These are phyloP conservation scores for Boletus bicolor DNA, from an alignment of 768 basidiomycete genomes.

Conservation along the genomic window DNA sequence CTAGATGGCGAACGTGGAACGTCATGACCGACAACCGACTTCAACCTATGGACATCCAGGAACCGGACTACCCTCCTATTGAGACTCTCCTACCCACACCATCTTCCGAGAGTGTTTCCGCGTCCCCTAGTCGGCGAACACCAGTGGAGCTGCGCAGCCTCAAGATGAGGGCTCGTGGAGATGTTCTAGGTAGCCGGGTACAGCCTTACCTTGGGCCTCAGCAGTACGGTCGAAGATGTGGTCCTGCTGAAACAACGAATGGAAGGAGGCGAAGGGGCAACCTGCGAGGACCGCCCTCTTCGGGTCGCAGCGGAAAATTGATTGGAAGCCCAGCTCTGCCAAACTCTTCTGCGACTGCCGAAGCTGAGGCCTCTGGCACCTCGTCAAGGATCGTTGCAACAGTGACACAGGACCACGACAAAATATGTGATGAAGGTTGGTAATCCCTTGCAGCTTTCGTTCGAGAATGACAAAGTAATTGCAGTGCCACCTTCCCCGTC, in stretches of 20 bases:
- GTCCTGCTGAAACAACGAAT: background rate
- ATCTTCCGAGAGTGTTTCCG: conserved; percentile 8
- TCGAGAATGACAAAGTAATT: background rate
- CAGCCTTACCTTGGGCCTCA: background rate
- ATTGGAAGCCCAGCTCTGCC: background rate
- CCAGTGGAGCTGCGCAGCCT: conserved; percentile 9
- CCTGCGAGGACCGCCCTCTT: background rate
- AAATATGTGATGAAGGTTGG: background rate
- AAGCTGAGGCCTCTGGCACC: background rate
- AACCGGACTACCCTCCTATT: conserved; percentile 15
- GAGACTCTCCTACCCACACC: conserved; percentile 12
- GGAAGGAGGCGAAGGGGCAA: conserved; percentile 5
- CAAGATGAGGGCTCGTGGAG: background rate
- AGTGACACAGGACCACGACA: background rate
- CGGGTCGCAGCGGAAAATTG: background rate
- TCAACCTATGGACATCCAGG: background rate
- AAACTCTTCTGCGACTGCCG: background rate
- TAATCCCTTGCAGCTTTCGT: background rate
- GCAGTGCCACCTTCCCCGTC: conserved; percentile 2
- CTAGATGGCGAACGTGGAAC: conserved; percentile 17
- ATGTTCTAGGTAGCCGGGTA: background rate
- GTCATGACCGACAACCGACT: background rate
- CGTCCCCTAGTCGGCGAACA: conserved; percentile 1
- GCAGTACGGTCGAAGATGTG: conserved; percentile 4
- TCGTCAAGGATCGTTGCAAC: background rate